Evolutionary conservation across 192 early-diverging fungal species (phyloP), one percentile per base, ranked within the genome.

Genomic region (Entomortierella parvispora): DNA sequence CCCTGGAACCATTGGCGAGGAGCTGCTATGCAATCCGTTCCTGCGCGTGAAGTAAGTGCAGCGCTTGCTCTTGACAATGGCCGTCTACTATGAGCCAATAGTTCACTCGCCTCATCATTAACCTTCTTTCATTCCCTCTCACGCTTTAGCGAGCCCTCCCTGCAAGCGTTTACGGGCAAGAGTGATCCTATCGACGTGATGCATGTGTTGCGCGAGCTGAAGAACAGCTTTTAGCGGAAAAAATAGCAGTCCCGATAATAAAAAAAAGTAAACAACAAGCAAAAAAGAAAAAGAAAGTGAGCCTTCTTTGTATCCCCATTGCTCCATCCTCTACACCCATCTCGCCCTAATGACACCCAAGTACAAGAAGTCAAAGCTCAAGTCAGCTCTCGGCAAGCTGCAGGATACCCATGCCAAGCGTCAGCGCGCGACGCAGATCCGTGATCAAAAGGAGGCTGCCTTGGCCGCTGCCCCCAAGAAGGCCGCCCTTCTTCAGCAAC

Each of bases 1-100:
- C 44, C 95, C 97, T 7, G 93, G 92, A 20, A 94, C 93, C 1
- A 93, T 99, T 71, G 93, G 83, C 14, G 92, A 94, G 50, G 97
- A 99, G 64, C 80, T 89, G 46, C 66, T 84, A 42, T 93, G 89
- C 65, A 99, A 99, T 66, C 95, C 95, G 1, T 99, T 97, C 62
- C 86, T 99, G 83, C 83, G 96, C 11, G 89, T 95, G 22, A 68
- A 79, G 81, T 83, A 80, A 66, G 81, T 61, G 15, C 28, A 42
- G 45, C 10, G 34, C 58, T 14, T 28, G 23, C 40, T 43, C 60
- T 33, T 14, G 33, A n/a, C 31, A 12, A 40, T 40, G 37, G 37
- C 12, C 37, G 12, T 40, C 37, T 40, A 40, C 12, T n/a, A n/a
- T n/a, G n/a, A n/a, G n/a, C n/a, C n/a, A 40, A 40, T 40, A 40